Evolutionary conservation across 768 basidiomycete genomes (phyloP).

Genomic region (Tricholoma matsutake): DNA sequence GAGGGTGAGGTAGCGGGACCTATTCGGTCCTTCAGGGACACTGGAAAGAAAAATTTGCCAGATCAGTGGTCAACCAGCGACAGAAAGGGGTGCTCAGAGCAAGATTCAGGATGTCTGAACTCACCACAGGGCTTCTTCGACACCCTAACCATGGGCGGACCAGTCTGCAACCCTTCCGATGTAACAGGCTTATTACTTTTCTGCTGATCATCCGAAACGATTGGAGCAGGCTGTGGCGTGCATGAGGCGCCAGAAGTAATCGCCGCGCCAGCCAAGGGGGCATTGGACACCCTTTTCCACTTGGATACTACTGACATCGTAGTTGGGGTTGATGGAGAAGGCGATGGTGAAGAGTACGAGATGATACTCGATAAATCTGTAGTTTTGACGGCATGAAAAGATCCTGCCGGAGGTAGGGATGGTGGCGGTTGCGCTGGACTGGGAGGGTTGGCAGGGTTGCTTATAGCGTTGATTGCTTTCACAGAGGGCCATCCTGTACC

Average conservation of each 20-base stretch:
- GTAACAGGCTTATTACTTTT: neutral
- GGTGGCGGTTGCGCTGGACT: slow-evolving; percentile 16
- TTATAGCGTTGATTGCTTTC: slow-evolving; percentile 16
- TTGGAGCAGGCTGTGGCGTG: slow-evolving; percentile 1
- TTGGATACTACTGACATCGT: slow-evolving; percentile 16
- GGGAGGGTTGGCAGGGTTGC: slow-evolving; percentile 12
- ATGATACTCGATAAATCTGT: slow-evolving; percentile 19
- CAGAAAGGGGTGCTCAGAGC: neutral
- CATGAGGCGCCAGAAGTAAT: neutral
- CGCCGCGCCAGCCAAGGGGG: slow-evolving; percentile 1
- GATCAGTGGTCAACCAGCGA: neutral
- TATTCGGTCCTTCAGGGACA: slow-evolving; percentile 13
- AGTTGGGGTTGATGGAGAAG: slow-evolving; percentile 17
- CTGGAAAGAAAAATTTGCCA: neutral
- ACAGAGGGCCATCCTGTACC: slow-evolving; percentile 48
- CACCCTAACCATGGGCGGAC: neutral
- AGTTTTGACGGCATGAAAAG: neutral
- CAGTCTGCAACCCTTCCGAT: neutral
- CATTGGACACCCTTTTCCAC: slow-evolving; percentile 29
- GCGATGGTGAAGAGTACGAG: slow-evolving; percentile 24
- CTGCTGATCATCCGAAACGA: neutral
- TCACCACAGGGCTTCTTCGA: slow-evolving; percentile 1
- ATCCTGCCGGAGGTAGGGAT: slow-evolving; percentile 11
- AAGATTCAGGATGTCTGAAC: neutral
- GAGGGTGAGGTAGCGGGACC: neutral